Evolutionary conservation across 225 moss, liverwort and hornwort genomes (phyloP).

Genomic region (Sphagnum tenellum): DNA sequence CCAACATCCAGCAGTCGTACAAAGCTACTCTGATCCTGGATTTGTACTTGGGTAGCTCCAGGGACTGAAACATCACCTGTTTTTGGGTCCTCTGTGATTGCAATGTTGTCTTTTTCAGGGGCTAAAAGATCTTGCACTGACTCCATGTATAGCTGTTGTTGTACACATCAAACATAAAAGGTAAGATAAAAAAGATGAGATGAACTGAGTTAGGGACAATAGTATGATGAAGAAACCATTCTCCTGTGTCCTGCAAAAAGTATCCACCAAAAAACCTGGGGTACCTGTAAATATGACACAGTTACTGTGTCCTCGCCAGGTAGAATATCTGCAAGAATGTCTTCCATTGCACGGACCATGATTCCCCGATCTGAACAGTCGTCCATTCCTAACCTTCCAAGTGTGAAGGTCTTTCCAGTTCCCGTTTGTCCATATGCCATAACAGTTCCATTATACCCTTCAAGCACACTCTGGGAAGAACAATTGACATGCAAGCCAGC

Average conservation of each 20-base stretch:
- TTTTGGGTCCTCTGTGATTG: slow-evolving; percentile 92
- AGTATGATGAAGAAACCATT: not conserved
- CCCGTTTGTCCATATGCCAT: slow-evolving; percentile 99
- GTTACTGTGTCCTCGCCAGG: slow-evolving; percentile 82
- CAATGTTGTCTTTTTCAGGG: slow-evolving; percentile 93
- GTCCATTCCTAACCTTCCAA: slow-evolving; percentile 83
- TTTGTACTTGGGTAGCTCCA: slow-evolving; percentile 83
- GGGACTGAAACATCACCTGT: slow-evolving; percentile 97
- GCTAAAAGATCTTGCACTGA: slow-evolving; percentile 96
- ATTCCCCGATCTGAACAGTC: slow-evolving; percentile 94
- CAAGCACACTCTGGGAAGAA: slow-evolving; percentile 73
- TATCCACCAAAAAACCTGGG: not conserved
- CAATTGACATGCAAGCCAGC: not conserved
- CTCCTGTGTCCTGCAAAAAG: not conserved
- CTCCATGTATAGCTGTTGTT: slow-evolving; percentile 91
- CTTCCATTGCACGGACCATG: slow-evolving; percentile 99
- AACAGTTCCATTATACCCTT: slow-evolving; percentile 96
- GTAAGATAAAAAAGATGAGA: too few relatives aligned
- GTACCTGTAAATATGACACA: slow-evolving; percentile 94
- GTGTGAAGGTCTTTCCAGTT: slow-evolving; percentile 93
- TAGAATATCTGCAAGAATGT: slow-evolving; percentile 74
- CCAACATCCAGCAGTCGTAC: slow-evolving; percentile 76
- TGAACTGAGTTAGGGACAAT: too few relatives aligned
- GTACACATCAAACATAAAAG: not conserved
- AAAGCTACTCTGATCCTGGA: slow-evolving; percentile 83